These are phyloP conservation scores for Candida sp. DNA, from an alignment of 1,139 yeast genomes.

Conservation along the genomic window DNA sequence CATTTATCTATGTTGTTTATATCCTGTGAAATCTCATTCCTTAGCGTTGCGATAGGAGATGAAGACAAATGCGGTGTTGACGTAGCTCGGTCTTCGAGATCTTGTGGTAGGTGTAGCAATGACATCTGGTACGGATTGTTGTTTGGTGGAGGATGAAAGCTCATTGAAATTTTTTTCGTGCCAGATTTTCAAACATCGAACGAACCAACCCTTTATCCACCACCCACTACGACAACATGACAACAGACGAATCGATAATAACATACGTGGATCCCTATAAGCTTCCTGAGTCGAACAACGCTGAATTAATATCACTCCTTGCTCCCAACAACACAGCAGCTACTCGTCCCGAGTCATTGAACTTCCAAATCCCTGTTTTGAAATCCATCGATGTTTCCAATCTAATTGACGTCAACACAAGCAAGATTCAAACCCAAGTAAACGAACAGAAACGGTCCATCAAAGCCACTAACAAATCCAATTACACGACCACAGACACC, in stretches of 20 bases:
- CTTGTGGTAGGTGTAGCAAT: slow-evolving; percentile 10
- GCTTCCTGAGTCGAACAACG: slow-evolving; percentile 17
- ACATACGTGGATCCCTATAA: slow-evolving; percentile 18
- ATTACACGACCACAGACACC: no score
- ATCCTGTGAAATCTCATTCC: slow-evolving; percentile 11
- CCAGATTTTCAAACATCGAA: background rate
- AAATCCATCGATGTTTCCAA: slow-evolving; percentile 25
- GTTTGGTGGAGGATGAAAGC: background rate
- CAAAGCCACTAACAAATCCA: background rate
- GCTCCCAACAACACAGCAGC: background rate
- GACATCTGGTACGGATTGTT: background rate
- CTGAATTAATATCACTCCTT: slow-evolving; percentile 18
- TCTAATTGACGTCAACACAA: slow-evolving; percentile 25
- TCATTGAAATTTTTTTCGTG: background rate
- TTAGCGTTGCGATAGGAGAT: slow-evolving; percentile 1
- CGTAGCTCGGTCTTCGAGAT: slow-evolving; percentile 2
- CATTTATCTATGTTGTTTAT: slow-evolving; percentile 34
- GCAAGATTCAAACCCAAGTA: slow-evolving; percentile 18
- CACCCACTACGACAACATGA: background rate
- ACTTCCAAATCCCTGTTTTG: slow-evolving; percentile 24
- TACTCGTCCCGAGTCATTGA: slow-evolving; percentile 4
- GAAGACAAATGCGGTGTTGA: background rate
- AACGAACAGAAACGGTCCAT: slow-evolving; percentile 4
- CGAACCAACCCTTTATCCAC: background rate
- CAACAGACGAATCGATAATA: background rate